Base-by-base conservation (phyloP, 1,284 basidiomycete species). In the Irpex lacteus region DNA sequence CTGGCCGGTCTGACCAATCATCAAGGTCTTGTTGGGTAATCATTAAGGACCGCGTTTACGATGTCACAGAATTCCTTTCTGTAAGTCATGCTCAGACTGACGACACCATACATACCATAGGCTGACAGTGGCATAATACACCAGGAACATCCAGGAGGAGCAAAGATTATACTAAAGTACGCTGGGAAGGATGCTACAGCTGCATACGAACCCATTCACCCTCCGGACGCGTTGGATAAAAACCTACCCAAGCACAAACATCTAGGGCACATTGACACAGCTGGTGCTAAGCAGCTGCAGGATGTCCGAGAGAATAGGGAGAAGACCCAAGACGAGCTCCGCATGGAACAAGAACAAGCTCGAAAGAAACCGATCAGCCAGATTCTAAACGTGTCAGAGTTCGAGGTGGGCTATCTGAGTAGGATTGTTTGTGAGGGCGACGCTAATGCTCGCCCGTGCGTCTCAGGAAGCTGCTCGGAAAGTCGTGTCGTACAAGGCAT, bases 1-100 rank as follows among this genome's bases (percentile, higher is more conserved):
- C 34, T 57, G 26, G 19, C 53, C n/a, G 19, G 18, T 13, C 26
- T 54, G 19, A 11, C n/a, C n/a, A n/a, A n/a, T 59, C 26, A n/a
- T 26, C n/a, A 26, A 90, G 88, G 56, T 89, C 88, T n/a, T 94
- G 93, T 75, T 96, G 94, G 95, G 90, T 97, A 66, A 88, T 96
- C 69, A 91, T 96, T 66, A 81, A 85, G 67, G 84, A 87, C 75
- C 80, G 83, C 62, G 90, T 93, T 19, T 94, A 91, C 75, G 91
- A 93, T 77, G 90, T 96, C 63, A 96, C 95, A 4, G 89, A 92
- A 9, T 96, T 97, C 73, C 77, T 97, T 55, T 75, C 83, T 60
- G 90, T 89, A 67, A 44, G 40, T 44, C 26, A 44, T 44, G 11
- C 15, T 15, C 11, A 44, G 40, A 11, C 40, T 44, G 40, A 15